These are phyloP conservation scores for Myrmaecium sp. DNA, from an alignment of 2,329 filamentous ascomycete species.

Conservation along the genomic window DNA sequence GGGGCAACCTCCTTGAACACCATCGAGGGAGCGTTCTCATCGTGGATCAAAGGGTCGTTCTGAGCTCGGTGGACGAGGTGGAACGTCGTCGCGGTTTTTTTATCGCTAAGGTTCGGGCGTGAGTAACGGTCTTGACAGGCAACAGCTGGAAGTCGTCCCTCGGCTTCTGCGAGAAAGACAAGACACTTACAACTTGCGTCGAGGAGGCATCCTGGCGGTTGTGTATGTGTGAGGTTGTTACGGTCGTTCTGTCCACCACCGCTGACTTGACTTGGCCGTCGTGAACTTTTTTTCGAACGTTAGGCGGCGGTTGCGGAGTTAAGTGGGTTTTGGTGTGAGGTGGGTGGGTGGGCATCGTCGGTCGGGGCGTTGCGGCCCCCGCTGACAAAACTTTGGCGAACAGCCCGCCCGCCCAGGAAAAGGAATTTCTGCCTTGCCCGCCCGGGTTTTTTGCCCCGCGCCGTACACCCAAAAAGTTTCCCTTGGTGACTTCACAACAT, in stretches of 20 bases:
- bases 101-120: constrained; percentile 51
- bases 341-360: constrained; percentile 6
- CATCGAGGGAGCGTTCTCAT: constrained; percentile 74
- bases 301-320: constrained; percentile 6
- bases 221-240: too few species aligned
- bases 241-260: too few species aligned
- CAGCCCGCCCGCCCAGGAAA: constrained; percentile 5
- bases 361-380: constrained; percentile 6
- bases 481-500: too few species aligned
- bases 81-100: constrained; percentile 85
- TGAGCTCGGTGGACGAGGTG: constrained; percentile 90
- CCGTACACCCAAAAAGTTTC: too few species aligned
- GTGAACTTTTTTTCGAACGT: too few species aligned
- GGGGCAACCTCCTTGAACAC: constrained; percentile 57
- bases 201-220: constrained; percentile 48
- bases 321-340: constrained; percentile 4
- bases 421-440: too few species aligned
- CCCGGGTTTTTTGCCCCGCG: too few species aligned
- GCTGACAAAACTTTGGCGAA: constrained; percentile 14
- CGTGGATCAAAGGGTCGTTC: constrained; percentile 93
- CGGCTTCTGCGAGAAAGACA: not conserved
- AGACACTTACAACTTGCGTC: constrained; percentile 46
- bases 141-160: constrained; percentile 1
- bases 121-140: constrained; percentile 13
- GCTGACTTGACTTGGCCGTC: too few species aligned